Percentiles rank a stretch among this genome's conserved stretches.
Conservation (phyloP, 2,329 filamentous ascomycete species). For the Fusarium concolor region DNA sequence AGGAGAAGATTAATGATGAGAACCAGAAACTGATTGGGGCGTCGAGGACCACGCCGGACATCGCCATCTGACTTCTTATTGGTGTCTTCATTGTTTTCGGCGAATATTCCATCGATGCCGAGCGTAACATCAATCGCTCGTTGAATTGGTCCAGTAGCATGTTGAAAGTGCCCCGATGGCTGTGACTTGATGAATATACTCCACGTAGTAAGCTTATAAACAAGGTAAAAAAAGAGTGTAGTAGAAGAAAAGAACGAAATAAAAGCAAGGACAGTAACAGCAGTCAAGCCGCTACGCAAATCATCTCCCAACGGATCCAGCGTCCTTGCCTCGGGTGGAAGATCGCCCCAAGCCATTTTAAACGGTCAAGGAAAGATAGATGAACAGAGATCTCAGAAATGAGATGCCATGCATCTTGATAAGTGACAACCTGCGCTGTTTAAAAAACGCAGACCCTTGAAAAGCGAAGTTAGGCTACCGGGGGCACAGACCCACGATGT, state of each 20-base stretch:
- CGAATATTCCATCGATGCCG: constrained; percentile 52
- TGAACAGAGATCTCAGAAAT: background rate
- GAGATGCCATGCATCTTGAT: constrained; percentile 1
- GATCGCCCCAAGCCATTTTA: constrained; percentile 44
- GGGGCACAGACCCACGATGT: constrained; percentile 24
- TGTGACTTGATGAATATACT: constrained; percentile 40
- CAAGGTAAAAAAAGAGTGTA: constrained; percentile 48
- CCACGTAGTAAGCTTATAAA: constrained; percentile 49
- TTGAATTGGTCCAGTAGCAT: constrained; percentile 34
- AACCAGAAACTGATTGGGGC: constrained; percentile 74
- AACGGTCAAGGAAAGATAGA: background rate
- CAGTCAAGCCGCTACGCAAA: constrained; percentile 46
- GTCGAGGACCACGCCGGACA: constrained; percentile 41
- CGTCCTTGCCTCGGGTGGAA: constrained; percentile 40
- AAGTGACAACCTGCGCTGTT: background rate
- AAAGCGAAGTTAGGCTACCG: background rate
- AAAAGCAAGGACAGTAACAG: constrained; percentile 48
- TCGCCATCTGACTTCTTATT: background rate
- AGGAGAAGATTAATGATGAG: constrained; percentile 76
- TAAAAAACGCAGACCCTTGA: background rate
- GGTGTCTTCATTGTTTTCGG: constrained; percentile 10
- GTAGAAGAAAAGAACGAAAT: constrained; percentile 49
- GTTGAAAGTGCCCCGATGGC: constrained; percentile 8
- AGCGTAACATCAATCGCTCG: constrained; percentile 50
- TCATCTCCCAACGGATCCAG: constrained; percentile 38